Percentiles rank a stretch among this genome's conserved stretches.
Evolutionary conservation across 2,329 filamentous ascomycete species (phyloP).

Genomic region (Fusarium sp.): DNA sequence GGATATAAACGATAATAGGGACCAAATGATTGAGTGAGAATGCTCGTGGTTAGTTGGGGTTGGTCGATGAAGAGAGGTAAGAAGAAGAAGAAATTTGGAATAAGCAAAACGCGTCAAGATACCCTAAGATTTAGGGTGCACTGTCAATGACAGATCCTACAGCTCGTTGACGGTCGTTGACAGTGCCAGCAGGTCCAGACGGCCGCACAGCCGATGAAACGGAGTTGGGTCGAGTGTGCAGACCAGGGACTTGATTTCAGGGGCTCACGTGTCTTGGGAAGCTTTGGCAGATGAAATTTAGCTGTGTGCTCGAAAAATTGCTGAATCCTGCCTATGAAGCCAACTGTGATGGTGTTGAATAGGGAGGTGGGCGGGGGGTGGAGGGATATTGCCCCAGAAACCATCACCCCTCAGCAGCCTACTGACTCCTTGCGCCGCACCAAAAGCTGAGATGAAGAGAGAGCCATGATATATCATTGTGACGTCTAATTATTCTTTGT

Average conservation of each 20-base stretch:
- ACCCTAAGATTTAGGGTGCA: neutral
- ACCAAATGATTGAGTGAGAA: no score
- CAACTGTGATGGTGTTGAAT: neutral
- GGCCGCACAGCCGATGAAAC: neutral
- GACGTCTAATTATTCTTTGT: no score
- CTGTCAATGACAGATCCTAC: neutral
- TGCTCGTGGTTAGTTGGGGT: no score
- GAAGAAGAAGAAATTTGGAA: neutral
- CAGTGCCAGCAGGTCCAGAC: neutral
- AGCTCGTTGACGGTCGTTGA: neutral
- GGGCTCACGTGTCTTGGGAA: neutral
- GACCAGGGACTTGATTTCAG: neutral
- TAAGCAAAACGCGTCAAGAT: neutral
- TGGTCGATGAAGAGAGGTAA: neutral
- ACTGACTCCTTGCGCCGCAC: no score
- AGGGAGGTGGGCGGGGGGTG: neutral
- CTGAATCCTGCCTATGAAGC: neutral
- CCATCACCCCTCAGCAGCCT: no score
- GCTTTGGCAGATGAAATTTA: neutral
- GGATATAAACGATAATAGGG: no score
- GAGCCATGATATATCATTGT: no score
- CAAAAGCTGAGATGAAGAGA: no score
- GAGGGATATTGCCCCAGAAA: neutral
- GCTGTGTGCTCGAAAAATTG: neutral
- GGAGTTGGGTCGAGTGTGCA: neutral